Percentiles rank a stretch among this genome's conserved stretches.
Conservation (phyloP, 257 asterid genomes). For the Anisodus tanguticus region DNA sequence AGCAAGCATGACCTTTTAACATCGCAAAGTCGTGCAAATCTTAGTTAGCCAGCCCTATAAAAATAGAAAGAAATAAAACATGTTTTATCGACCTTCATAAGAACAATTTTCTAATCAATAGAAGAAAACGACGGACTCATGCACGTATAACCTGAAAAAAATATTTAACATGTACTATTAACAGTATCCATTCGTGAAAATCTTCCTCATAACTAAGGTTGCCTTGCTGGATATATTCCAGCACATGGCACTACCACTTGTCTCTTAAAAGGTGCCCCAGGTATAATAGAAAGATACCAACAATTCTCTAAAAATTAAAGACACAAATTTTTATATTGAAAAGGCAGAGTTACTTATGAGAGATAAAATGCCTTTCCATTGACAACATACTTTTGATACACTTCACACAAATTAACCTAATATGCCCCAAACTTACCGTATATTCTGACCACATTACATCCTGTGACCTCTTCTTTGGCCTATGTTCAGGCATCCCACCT, state of each 20-base stretch:
- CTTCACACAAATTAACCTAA: no score
- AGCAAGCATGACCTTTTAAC: neutral
- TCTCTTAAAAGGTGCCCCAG: neutral
- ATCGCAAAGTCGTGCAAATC: neutral
- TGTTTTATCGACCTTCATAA: neutral
- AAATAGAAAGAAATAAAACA: neutral
- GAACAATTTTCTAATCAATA: neutral
- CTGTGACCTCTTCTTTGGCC: conserved; percentile 66
- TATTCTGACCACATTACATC: conserved; percentile 64
- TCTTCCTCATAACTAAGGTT: neutral
- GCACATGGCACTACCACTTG: neutral
- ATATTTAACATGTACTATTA: neutral
- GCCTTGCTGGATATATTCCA: neutral
- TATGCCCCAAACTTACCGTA: conserved; percentile 44
- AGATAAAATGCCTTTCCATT: neutral
- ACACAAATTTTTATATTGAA: no score
- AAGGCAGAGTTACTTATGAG: neutral
- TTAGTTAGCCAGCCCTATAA: neutral
- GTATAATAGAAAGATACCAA: neutral
- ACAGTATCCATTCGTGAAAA: neutral
- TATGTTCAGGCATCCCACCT: conserved; percentile 70
- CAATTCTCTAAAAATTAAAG: neutral
- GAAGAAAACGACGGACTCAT: neutral
- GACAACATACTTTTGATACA: no score
- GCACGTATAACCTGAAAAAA: neutral